These are phyloP conservation scores for Nematodospora anomalae DNA, from an alignment of 1,139 yeast genomes.

Conservation along the genomic window DNA sequence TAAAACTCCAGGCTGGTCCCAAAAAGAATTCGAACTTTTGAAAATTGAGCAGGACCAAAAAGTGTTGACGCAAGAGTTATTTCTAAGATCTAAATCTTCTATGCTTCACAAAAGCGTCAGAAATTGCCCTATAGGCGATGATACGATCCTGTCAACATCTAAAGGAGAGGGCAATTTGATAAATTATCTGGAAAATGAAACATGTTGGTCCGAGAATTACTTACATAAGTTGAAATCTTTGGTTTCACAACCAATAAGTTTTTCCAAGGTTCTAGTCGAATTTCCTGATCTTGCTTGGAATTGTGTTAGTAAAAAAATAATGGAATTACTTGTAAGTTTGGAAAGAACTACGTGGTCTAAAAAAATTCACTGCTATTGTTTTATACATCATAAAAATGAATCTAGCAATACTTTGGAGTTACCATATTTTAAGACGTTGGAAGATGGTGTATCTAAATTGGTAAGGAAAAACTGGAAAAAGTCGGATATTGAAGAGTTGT, in stretches of 20 bases:
- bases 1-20: constrained; percentile 1
- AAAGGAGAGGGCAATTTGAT: background rate
- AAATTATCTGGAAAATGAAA: background rate
- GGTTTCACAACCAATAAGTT: constrained; percentile 1
- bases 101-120: background rate
- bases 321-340: background rate
- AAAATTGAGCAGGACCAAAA: background rate
- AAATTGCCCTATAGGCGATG: background rate
- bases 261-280: constrained; percentile 1
- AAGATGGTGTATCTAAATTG: constrained; percentile 1
- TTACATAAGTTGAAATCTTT: background rate
- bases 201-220: background rate
- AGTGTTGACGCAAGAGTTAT: background rate
- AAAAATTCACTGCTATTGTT: constrained; percentile 5
- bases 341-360: constrained; percentile 3
- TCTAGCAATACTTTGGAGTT: no score
- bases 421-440: background rate
- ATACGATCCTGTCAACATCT: background rate
- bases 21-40: constrained; percentile 2
- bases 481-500: constrained; percentile 7
- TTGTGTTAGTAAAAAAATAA: constrained; percentile 2
- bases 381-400: constrained; percentile 3
- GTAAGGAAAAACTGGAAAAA: constrained; percentile 2
- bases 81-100: background rate
- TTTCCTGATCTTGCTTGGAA: constrained; percentile 5